Evolutionary conservation across 108 stramenopile species (phyloP).

Genomic region (Cyclotella choctawhatcheeana): DNA sequence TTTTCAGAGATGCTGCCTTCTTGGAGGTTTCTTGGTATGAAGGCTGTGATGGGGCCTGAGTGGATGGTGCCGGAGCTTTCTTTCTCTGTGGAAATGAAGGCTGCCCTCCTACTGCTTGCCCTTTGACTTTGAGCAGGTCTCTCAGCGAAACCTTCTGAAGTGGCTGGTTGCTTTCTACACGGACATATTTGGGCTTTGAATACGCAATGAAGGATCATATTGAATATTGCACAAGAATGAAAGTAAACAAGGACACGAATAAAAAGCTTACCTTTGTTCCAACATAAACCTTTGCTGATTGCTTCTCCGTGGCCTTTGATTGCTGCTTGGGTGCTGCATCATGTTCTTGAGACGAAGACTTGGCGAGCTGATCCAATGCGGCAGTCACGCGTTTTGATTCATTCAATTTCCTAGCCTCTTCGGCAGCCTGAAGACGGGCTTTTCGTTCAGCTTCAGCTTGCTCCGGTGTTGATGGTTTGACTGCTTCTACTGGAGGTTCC

Average conservation of each 20-base stretch:
- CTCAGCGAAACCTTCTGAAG: slow-evolving; percentile 5
- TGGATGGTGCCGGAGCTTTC: slow-evolving; percentile 5
- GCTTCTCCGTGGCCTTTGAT: background rate
- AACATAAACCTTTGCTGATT: slow-evolving; percentile 11
- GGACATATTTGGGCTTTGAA: slow-evolving; percentile 10
- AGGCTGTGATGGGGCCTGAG: slow-evolving; percentile 16
- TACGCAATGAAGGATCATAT: background rate
- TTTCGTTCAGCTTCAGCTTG: slow-evolving; percentile 11
- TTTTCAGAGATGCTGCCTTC: slow-evolving; percentile 7
- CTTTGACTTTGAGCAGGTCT: slow-evolving; percentile 7
- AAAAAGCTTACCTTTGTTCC: background rate
- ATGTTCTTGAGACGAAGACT: background rate
- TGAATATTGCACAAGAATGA: background rate
- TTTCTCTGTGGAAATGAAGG: slow-evolving; percentile 11
- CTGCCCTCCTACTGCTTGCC: background rate
- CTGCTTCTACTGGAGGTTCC: background rate
- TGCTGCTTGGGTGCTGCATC: background rate
- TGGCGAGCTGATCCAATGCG: background rate
- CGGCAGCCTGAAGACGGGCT: slow-evolving; percentile 4
- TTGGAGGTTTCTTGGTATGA: background rate
- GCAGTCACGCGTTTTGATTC: slow-evolving; percentile 5
- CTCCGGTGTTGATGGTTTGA: slow-evolving; percentile 2
- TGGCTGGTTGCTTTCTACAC: background rate
- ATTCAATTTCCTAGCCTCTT: slow-evolving; percentile 1
- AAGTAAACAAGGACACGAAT: background rate